A percentile compares a stretch with the other conserved stretches of the same genome.
Conservation (phyloP, 2,329 filamentous ascomycete genomes). For the Talaromyces amestolkiae region DNA sequence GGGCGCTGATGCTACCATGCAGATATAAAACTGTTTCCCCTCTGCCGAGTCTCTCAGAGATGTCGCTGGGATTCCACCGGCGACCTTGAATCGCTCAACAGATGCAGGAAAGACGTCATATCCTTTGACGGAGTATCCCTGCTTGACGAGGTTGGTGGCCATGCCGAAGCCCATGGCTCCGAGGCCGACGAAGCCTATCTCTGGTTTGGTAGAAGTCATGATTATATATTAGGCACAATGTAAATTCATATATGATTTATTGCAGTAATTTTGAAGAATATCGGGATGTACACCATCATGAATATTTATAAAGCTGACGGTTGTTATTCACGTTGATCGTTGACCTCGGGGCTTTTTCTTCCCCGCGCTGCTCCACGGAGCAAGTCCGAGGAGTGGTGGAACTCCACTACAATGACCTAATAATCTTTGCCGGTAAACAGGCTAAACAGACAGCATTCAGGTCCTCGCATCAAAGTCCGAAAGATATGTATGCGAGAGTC, state of each 20-base stretch:
- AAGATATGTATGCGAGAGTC: too few relatives aligned
- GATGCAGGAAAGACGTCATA: constrained; percentile 69
- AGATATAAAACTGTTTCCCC: constrained; percentile 61
- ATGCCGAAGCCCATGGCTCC: constrained; percentile 82
- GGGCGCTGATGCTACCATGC: constrained; percentile 72
- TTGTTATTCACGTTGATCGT: neutral
- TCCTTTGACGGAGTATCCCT: constrained; percentile 65
- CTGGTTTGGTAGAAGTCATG: constrained; percentile 42
- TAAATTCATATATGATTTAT: neutral
- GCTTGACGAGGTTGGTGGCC: constrained; percentile 69
- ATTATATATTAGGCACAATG: constrained; percentile 41
- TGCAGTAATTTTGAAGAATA: neutral
- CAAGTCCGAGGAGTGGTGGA: constrained; percentile 9
- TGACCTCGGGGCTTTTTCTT: constrained; percentile 1
- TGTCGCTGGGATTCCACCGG: constrained; percentile 59
- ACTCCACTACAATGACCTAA: neutral
- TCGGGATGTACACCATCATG: neutral
- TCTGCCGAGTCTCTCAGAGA: constrained; percentile 62
- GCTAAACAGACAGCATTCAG: too few relatives aligned
- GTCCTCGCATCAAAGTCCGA: neutral
- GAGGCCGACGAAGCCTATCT: constrained; percentile 68
- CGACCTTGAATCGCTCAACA: constrained; percentile 62
- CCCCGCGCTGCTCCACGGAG: constrained; percentile 9
- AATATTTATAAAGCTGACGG: neutral
- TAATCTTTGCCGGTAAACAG: neutral